Conservation (phyloP, 2,329 filamentous ascomycete species). For the Trichoderma asperellum region DNA sequence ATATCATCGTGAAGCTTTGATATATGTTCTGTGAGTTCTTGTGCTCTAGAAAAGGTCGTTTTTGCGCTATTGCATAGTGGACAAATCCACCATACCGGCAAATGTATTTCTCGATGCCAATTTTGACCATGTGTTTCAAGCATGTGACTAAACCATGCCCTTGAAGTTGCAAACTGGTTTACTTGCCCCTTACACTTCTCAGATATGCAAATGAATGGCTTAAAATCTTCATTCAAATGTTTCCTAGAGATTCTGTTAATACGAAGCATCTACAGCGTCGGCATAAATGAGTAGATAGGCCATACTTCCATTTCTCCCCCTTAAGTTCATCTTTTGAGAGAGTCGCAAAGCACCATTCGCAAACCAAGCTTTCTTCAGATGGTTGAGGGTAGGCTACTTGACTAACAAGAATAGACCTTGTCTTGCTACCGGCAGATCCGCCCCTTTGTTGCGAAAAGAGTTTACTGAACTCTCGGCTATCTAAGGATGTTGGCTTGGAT, state of each 20-base stretch:
- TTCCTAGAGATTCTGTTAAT: background rate
- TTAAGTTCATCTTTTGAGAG: background rate
- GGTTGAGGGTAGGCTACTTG: background rate
- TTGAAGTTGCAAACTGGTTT: conserved; percentile 23
- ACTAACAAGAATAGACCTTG: background rate
- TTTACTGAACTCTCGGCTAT: background rate
- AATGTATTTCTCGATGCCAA: conserved; percentile 28
- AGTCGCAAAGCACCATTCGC: conserved; percentile 13
- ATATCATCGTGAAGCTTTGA: background rate
- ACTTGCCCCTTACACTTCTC: conserved; percentile 23
- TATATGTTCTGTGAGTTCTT: conserved; percentile 7
- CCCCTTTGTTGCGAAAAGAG: background rate
- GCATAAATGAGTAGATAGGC: background rate
- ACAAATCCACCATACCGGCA: conserved; percentile 23
- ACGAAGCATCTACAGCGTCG: background rate
- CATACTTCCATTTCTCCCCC: conserved; percentile 13
- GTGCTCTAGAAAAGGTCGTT: background rate
- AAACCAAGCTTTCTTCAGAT: background rate
- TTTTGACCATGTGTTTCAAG: conserved; percentile 19
- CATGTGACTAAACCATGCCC: conserved; percentile 27
- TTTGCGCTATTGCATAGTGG: conserved; percentile 24
- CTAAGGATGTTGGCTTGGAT: background rate
- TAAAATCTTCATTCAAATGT: conserved; percentile 2
- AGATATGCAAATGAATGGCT: conserved; percentile 20
- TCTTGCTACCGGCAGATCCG: background rate